phyloP scores from a whole-genome alignment of 2,329 filamentous ascomycete genomes.

The Dendryphion nanum region DNA sequence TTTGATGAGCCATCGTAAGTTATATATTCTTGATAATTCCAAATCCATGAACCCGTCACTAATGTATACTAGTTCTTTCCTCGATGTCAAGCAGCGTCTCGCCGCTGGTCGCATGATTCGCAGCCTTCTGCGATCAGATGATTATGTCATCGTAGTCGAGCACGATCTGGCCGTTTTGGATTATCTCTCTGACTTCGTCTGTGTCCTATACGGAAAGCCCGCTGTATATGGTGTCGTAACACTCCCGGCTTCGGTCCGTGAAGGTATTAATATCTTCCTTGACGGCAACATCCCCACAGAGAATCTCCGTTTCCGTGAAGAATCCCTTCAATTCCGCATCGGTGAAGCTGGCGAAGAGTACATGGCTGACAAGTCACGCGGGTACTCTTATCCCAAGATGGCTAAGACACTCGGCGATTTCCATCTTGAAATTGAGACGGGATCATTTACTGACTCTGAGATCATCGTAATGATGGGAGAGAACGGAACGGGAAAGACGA shows the following conservation, averaged over 20 bases:
- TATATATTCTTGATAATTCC: too few species aligned
- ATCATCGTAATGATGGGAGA: slow-evolving; percentile 99
- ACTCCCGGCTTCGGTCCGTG: slow-evolving; percentile 89
- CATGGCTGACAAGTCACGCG: slow-evolving; percentile 76
- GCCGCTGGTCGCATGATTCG: slow-evolving; percentile 90
- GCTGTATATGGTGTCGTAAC: slow-evolving; percentile 98
- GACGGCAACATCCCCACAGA: slow-evolving; percentile 98
- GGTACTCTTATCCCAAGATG: slow-evolving; percentile 86
- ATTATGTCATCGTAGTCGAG: slow-evolving; percentile 98
- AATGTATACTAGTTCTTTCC: slow-evolving; percentile 61
- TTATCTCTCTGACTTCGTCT: slow-evolving; percentile 98
- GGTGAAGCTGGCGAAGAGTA: slow-evolving; percentile 88
- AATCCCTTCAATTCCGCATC: slow-evolving; percentile 93
- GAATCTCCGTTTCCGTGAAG: slow-evolving; percentile 96
- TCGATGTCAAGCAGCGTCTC: slow-evolving; percentile 98
- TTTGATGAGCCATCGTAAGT: slow-evolving; percentile 86
- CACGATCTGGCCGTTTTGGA: slow-evolving; percentile 98
- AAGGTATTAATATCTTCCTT: slow-evolving; percentile 99
- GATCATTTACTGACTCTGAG: slow-evolving; percentile 94
- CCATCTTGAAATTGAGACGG: slow-evolving; percentile 75
- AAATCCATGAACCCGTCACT: too few species aligned
- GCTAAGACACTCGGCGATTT: slow-evolving; percentile 90
- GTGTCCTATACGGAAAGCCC: slow-evolving; percentile 91
- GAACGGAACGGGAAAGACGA: slow-evolving; percentile 99
- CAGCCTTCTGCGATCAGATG: slow-evolving; percentile 79